Evolutionary conservation across 352 stramenopile species (phyloP).

Genomic region (Blastocystis sp.): DNA sequence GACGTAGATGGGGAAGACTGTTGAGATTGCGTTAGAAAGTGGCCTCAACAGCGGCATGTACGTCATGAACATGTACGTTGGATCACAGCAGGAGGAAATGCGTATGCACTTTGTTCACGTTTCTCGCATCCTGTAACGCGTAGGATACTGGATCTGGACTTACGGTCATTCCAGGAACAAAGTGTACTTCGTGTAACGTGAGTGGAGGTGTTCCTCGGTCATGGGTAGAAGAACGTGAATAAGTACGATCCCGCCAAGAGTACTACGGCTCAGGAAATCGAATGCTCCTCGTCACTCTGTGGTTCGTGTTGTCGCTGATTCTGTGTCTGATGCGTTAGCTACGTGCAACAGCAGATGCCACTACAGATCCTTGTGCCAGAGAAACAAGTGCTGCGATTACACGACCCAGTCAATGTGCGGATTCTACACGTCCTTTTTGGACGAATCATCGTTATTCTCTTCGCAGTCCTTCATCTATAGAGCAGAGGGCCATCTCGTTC

Average conservation of each 20-base stretch:
- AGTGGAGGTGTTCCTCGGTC: not conserved
- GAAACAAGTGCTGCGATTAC: constrained; percentile 3
- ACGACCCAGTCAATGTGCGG: not conserved
- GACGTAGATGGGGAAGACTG: not conserved
- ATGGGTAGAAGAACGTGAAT: not conserved
- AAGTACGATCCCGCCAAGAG: not conserved
- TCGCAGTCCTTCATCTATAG: not conserved
- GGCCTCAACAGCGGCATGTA: not conserved
- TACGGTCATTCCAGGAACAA: not conserved
- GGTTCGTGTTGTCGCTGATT: not conserved
- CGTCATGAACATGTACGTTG: not conserved
- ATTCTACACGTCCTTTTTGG: constrained; percentile 4
- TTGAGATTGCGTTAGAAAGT: not conserved
- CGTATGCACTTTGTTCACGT: not conserved
- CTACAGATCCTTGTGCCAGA: not conserved
- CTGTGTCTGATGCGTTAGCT: not conserved
- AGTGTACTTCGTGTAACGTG: not conserved
- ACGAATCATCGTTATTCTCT: not conserved
- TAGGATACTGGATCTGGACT: constrained; percentile 22
- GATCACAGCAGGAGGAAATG: not conserved
- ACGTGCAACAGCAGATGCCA: constrained; percentile 10
- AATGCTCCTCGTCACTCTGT: not conserved
- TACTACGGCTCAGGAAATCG: not conserved
- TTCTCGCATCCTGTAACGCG: not conserved
- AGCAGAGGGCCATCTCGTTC: not conserved